Evolutionary conservation across 345 rosid species (phyloP).

Genomic region (Moricandia moricandioides): DNA sequence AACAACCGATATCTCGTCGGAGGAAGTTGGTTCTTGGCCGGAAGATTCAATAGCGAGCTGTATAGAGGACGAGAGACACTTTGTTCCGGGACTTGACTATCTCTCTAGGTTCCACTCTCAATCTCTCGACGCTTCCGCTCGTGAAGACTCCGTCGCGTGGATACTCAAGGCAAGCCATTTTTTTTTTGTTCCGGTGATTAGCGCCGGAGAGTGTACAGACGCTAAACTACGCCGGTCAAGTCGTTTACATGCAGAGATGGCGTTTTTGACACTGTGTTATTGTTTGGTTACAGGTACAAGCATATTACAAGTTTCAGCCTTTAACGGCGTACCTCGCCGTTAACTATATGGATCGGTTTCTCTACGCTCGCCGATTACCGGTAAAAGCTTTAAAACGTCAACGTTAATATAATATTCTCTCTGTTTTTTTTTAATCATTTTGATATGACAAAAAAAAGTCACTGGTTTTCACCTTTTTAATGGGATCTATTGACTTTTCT

Average conservation of each 20-base stretch:
- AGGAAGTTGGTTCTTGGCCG: constrained; percentile 54
- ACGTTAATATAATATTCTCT: constrained; percentile 10
- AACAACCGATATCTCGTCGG: constrained; percentile 44
- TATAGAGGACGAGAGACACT: constrained; percentile 68
- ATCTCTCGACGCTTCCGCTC: constrained; percentile 78
- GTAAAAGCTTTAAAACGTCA: constrained; percentile 44
- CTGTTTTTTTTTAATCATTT: constrained; percentile 6
- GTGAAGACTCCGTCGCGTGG: constrained; percentile 93
- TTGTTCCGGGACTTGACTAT: constrained; percentile 89
- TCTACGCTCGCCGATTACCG: constrained; percentile 68
- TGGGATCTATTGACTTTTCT: constrained; percentile 47
- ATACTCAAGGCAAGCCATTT: constrained; percentile 88
- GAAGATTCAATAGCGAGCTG: constrained; percentile 69
- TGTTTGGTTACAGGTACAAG: constrained; percentile 59
- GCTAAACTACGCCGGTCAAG: neutral
- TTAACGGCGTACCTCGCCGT: constrained; percentile 95
- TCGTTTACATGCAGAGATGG: constrained; percentile 23
- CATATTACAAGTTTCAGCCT: constrained; percentile 70
- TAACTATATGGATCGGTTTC: constrained; percentile 91
- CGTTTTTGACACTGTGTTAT: neutral
- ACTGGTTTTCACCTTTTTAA: constrained; percentile 24
- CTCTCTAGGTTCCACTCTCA: constrained; percentile 64
- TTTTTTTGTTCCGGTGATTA: too few relatives aligned
- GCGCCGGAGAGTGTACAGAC: too few relatives aligned
- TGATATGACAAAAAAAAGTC: constrained; percentile 25